A percentile compares a stretch with the other conserved stretches of the same genome.
Conservation (phyloP, 164 flowering plant species). For the Vitis labrusca region DNA sequence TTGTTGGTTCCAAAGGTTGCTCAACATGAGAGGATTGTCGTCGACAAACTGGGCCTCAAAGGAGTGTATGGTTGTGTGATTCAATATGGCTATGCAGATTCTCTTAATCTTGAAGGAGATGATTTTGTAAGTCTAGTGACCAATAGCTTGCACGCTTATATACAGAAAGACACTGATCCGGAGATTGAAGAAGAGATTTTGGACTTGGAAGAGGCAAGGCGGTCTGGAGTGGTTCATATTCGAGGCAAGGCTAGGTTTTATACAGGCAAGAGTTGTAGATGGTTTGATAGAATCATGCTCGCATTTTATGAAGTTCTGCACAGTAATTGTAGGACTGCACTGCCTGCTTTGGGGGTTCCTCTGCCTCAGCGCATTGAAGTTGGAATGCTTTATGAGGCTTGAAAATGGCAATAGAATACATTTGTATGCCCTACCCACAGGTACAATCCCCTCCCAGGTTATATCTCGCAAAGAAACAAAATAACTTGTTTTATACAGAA, state of each 20-base stretch:
- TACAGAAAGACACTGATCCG: constrained; percentile 16
- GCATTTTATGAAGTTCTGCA: constrained; percentile 73
- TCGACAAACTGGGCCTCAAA: constrained; percentile 44
- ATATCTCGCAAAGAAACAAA: no score
- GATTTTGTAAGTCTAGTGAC: constrained; percentile 52
- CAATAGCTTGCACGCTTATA: constrained; percentile 32
- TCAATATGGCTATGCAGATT: constrained; percentile 76
- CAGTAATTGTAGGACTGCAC: constrained; percentile 65
- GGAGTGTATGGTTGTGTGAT: constrained; percentile 69
- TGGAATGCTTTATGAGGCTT: constrained; percentile 85
- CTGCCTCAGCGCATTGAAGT: constrained; percentile 63
- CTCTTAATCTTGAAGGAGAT: constrained; percentile 53
- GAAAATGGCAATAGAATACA: constrained; percentile 5
- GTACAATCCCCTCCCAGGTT: no score
- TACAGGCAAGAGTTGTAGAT: constrained; percentile 40
- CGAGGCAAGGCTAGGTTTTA: constrained; percentile 76
- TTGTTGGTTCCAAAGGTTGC: constrained; percentile 69
- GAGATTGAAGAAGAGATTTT: constrained; percentile 42
- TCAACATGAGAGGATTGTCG: constrained; percentile 52
- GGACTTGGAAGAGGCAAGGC: constrained; percentile 47
- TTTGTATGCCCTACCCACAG: no score
- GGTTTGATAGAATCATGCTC: constrained; percentile 68
- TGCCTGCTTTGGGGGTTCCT: constrained; percentile 67
- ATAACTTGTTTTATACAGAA: no score
- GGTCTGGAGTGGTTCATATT: constrained; percentile 63